Base-by-base conservation (phyloP, 768 basidiomycete genomes). In the Suillus sp. region DNA sequence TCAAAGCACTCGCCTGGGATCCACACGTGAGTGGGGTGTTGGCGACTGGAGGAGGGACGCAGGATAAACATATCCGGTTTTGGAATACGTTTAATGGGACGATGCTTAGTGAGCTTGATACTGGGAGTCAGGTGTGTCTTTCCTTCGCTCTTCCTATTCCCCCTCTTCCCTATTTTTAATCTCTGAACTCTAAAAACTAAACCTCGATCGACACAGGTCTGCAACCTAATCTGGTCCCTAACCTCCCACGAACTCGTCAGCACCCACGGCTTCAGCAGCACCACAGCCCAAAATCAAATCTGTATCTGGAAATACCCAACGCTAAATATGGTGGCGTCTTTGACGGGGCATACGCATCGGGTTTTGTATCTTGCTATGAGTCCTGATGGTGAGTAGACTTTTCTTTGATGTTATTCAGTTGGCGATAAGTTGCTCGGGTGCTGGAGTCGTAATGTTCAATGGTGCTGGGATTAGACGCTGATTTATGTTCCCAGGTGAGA, bases 1-100 rank as follows among this genome's bases (percentile, higher is more conserved):
- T 99, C 61, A 99, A 99, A 71, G 96, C 96, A 6, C 88, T 99
- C 34, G 95, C 96, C 7, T 99, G 97, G 96, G 96, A 95, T 75
- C 96, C 96, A 7, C 97, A 99, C 77, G 83, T 96, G 51, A 81
- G 89, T 13, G 95, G 95, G 1, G 84, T 98, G 2, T 78, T 99
- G 38, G 97, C 96, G 1, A 95, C 92, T 8, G 97, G 97, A 6
- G 96, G 96, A 11, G 97, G 96, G 9, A 99, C 96, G n/a, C 95
- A 97, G 69, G 97, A 99, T 74, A 96, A 96, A 76, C 96, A 95
- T 72, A 95, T 99, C 51, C 82, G 96, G 63, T 98, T 97, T 72
- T 99, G 97, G 96, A 99, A 99, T 73, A 92, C 91, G 8, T 79
- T 85, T 40, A 93, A 87, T 60, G 97, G 96, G 35, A 85, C 83